Evolutionary conservation across 805 yeast species (phyloP).

Genomic region (Kluyveromyces siamensis): DNA sequence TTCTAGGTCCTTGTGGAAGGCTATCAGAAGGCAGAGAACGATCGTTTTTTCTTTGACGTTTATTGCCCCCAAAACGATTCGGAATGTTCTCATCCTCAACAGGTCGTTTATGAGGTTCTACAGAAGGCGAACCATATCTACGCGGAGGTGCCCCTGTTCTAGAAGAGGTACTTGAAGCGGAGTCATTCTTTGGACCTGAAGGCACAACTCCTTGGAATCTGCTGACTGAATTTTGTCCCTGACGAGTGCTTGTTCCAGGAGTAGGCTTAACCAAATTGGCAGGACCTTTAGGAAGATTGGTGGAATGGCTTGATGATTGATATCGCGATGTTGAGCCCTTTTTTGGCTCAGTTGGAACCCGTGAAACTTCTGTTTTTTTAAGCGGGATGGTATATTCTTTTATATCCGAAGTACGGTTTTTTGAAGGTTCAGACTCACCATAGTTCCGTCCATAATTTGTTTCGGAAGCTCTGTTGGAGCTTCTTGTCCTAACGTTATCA

Average conservation of each 20-base stretch:
- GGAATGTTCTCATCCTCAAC: neutral
- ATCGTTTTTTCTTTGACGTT: neutral
- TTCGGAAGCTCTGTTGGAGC: neutral
- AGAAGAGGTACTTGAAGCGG: neutral
- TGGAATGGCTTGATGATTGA: neutral
- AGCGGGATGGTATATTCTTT: neutral
- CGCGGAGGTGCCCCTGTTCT: neutral
- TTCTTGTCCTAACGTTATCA: neutral
- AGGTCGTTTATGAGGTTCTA: neutral
- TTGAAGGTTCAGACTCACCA: neutral
- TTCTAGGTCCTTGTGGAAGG: neutral
- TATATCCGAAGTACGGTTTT: neutral
- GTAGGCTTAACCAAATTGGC: neutral
- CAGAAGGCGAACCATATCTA: neutral
- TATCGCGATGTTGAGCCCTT: neutral
- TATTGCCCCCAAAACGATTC: neutral
- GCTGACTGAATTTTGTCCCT: neutral
- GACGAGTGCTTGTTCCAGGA: neutral
- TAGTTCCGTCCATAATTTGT: neutral
- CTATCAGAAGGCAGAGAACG: neutral
- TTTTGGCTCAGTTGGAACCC: neutral
- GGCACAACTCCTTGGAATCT: neutral
- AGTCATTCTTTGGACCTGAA: slow-evolving; percentile 1
- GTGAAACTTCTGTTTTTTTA: neutral
- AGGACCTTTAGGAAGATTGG: slow-evolving; percentile 1